Evolutionary conservation across 768 basidiomycete genomes (phyloP).

Genomic region (Fibroporia radiculosa): DNA sequence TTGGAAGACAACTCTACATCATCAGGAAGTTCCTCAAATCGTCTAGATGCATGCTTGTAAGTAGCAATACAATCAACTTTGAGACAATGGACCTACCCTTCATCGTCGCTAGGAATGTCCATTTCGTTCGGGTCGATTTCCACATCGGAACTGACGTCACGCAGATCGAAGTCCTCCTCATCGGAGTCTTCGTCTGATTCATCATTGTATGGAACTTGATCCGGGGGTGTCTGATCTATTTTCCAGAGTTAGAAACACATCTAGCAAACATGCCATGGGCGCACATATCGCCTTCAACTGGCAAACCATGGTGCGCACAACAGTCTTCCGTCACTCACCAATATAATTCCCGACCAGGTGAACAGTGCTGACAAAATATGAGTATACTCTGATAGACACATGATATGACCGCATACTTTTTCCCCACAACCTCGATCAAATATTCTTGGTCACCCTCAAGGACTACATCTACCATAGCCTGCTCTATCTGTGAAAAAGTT

Average conservation of each 20-base stretch:
- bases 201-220: slow-evolving; percentile 40
- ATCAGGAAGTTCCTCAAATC: slow-evolving; percentile 65
- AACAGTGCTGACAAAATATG: slow-evolving; percentile 40
- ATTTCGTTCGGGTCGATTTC: slow-evolving; percentile 63
- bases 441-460: slow-evolving; percentile 62
- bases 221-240: slow-evolving; percentile 44
- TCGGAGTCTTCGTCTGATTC: slow-evolving; percentile 32
- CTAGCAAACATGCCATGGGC: background rate
- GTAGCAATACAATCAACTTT: background rate
- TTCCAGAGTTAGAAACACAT: slow-evolving; percentile 1
- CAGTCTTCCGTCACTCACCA: slow-evolving; percentile 37
- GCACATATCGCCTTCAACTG: background rate
- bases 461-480: slow-evolving; percentile 60
- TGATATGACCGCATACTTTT: slow-evolving; percentile 50
- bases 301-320: background rate
- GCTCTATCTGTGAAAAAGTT: slow-evolving; percentile 53
- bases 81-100: slow-evolving; percentile 16
- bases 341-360: slow-evolving; percentile 84
- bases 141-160: slow-evolving; percentile 77
- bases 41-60: slow-evolving; percentile 29
- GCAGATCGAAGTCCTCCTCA: slow-evolving; percentile 58
- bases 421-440: slow-evolving; percentile 64
- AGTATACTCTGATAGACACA: background rate
- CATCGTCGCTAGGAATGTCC: slow-evolving; percentile 39
- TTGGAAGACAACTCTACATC: slow-evolving; percentile 19